These are phyloP conservation scores for Claviceps sp. DNA, from an alignment of 2,329 filamentous ascomycete genomes.

Conservation along the genomic window DNA sequence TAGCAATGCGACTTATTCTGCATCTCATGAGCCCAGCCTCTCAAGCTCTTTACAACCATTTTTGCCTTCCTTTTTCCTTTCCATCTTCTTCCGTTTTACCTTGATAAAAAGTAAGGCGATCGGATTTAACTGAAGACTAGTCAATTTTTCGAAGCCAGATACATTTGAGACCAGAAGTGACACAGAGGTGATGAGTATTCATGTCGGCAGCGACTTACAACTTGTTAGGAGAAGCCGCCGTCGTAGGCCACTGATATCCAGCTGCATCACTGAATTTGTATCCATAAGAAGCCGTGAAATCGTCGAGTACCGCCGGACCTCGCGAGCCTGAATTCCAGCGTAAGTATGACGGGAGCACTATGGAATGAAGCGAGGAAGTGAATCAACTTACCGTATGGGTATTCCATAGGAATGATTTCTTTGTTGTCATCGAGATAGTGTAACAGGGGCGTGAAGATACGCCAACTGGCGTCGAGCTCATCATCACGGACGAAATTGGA, in stretches of 20 bases:
- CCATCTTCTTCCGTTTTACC: too few species aligned
- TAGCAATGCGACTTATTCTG: background rate
- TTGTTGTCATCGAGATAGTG: slow-evolving; percentile 99
- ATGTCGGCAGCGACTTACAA: slow-evolving; percentile 44
- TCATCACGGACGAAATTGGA: slow-evolving; percentile 98
- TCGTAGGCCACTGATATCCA: slow-evolving; percentile 89
- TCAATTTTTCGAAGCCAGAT: background rate
- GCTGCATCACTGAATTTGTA: slow-evolving; percentile 98
- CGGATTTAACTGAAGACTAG: background rate
- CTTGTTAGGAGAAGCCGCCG: slow-evolving; percentile 59
- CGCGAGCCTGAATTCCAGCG: slow-evolving; percentile 64
- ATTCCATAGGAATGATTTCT: slow-evolving; percentile 99
- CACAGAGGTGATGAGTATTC: slow-evolving; percentile 7
- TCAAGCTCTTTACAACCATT: background rate
- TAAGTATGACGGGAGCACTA: background rate
- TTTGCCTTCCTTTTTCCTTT: background rate
- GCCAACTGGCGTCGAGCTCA: slow-evolving; percentile 95
- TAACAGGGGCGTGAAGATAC: slow-evolving; percentile 91
- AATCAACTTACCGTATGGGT: slow-evolving; percentile 74
- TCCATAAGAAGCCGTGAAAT: slow-evolving; percentile 95
- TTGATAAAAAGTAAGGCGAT: background rate
- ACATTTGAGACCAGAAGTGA: background rate
- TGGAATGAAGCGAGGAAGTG: background rate
- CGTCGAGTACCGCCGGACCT: slow-evolving; percentile 87
- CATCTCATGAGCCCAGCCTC: background rate